Percentiles rank a stretch among this genome's conserved stretches.
These are phyloP conservation scores for Wickerhamiella domercqiae DNA, from an alignment of 805 yeast species.

Conservation along the genomic window DNA sequence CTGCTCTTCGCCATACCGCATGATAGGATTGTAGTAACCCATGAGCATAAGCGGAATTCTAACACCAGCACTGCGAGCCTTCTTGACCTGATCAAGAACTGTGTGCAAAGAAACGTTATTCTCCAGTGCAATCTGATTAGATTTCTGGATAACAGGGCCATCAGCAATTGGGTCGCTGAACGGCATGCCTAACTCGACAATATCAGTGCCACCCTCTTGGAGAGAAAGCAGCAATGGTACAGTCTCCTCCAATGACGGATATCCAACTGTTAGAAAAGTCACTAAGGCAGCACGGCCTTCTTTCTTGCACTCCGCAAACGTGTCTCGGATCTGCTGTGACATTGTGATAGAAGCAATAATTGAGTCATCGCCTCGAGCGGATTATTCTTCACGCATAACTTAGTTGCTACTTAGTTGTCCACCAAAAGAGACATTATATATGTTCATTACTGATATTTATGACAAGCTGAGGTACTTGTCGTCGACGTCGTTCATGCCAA, in stretches of 20 bases:
- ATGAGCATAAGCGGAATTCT: constrained; percentile 78
- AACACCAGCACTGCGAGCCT: constrained; percentile 73
- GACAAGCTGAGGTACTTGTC: too few species aligned
- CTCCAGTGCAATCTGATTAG: constrained; percentile 59
- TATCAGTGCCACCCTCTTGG: constrained; percentile 91
- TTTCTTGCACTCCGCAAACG: constrained; percentile 42
- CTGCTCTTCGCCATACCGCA: constrained; percentile 76
- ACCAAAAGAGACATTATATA: too few species aligned
- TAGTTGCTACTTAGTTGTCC: too few species aligned
- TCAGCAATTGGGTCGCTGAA: constrained; percentile 98
- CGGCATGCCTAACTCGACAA: constrained; percentile 90
- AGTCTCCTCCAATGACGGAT: constrained; percentile 77
- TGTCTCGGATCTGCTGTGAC: constrained; percentile 42
- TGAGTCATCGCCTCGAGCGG: too few species aligned
- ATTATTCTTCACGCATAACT: too few species aligned
- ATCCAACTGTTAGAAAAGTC: constrained; percentile 89
- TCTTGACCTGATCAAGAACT: constrained; percentile 53
- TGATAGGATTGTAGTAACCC: constrained; percentile 96
- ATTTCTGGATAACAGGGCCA: constrained; percentile 90
- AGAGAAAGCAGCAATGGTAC: constrained; percentile 72
- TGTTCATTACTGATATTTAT: too few species aligned
- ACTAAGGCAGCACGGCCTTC: constrained; percentile 75
- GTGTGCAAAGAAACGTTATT: constrained; percentile 64
- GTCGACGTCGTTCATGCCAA: too few species aligned
- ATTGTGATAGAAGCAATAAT: too few species aligned